A percentile compares a stretch with the other conserved stretches of the same genome.
Evolutionary conservation across 768 basidiomycete species (phyloP).

Genomic region (Exidia glandulosa): DNA sequence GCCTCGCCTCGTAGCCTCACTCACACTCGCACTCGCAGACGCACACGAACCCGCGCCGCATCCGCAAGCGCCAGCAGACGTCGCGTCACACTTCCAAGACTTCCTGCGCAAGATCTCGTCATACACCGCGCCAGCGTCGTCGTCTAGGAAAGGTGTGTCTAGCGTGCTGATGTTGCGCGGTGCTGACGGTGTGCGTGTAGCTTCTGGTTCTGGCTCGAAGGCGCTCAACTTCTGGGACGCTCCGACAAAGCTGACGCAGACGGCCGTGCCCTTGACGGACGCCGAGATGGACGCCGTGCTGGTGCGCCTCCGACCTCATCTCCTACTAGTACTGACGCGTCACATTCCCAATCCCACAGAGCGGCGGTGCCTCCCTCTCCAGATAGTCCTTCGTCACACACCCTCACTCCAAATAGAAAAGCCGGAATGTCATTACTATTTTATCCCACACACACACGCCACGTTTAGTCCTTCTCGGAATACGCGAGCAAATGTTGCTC

Average conservation of each 20-base stretch:
- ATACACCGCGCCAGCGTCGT: background rate
- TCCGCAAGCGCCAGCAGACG: slow-evolving; percentile 56
- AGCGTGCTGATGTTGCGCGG: no score
- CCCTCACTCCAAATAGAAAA: background rate
- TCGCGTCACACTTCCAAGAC: slow-evolving; percentile 38
- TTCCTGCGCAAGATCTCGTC: slow-evolving; percentile 28
- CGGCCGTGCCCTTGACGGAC: slow-evolving; percentile 36
- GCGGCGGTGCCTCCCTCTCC: slow-evolving; percentile 53
- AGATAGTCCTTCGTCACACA: slow-evolving; percentile 1
- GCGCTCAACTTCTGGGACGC: slow-evolving; percentile 53
- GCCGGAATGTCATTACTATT: background rate
- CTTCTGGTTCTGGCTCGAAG: slow-evolving; percentile 4
- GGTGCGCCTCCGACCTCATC: slow-evolving; percentile 29
- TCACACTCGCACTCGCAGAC: slow-evolving; percentile 13
- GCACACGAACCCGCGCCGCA: slow-evolving; percentile 39
- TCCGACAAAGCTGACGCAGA: slow-evolving; percentile 40
- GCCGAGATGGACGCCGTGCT: slow-evolving; percentile 55
- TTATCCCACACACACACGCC: background rate
- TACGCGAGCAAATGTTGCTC: slow-evolving; percentile 75
- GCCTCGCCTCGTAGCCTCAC: background rate
- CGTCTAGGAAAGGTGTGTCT: background rate
- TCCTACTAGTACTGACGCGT: slow-evolving; percentile 2
- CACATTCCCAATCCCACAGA: slow-evolving; percentile 27
- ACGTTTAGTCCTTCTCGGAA: slow-evolving; percentile 71
- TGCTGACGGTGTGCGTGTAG: no score